These are phyloP conservation scores for Chaetomium sp. DNA, from an alignment of 2,329 filamentous ascomycete genomes.

Conservation along the genomic window DNA sequence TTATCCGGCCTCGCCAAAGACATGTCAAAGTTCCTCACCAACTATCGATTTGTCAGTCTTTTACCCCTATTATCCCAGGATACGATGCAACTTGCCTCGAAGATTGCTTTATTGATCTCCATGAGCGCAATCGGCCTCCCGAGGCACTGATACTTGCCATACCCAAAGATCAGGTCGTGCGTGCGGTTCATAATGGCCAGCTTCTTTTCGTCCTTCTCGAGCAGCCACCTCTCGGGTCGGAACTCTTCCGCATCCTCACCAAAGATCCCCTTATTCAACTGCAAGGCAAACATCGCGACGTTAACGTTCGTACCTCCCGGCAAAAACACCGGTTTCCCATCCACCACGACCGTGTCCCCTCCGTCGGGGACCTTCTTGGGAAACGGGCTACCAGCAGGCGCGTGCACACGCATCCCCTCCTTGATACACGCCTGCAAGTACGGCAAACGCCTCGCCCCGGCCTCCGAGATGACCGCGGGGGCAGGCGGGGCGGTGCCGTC, in stretches of 20 bases:
- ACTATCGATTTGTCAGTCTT: background rate
- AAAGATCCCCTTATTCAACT: slow-evolving; percentile 37
- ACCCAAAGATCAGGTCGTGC: slow-evolving; percentile 46
- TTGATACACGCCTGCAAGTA: slow-evolving; percentile 46
- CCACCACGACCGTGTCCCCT: slow-evolving; percentile 38
- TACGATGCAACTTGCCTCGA: slow-evolving; percentile 41
- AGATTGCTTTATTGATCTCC: slow-evolving; percentile 46
- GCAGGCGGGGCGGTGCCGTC: background rate
- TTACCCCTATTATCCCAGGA: background rate
- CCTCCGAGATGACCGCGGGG: slow-evolving; percentile 11
- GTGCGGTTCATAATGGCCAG: slow-evolving; percentile 39
- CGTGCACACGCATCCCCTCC: slow-evolving; percentile 44
- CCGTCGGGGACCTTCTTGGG: slow-evolving; percentile 37
- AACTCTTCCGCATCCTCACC: slow-evolving; percentile 46
- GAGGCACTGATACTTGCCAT: slow-evolving; percentile 44
- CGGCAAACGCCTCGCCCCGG: slow-evolving; percentile 37
- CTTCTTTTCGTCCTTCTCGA: slow-evolving; percentile 37
- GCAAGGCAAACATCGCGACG: slow-evolving; percentile 40
- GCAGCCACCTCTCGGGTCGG: slow-evolving; percentile 51
- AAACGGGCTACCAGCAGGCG: slow-evolving; percentile 36
- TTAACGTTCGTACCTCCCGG: slow-evolving; percentile 45
- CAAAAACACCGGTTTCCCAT: slow-evolving; percentile 40
- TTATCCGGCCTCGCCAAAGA: slow-evolving; percentile 5
- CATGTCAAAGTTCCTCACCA: slow-evolving; percentile 12
- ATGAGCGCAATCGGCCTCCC: slow-evolving; percentile 47